Percentiles rank a stretch among this genome's conserved stretches.
These are phyloP conservation scores for Cydonia oblonga DNA, from an alignment of 331 rosid species.

Conservation along the genomic window DNA sequence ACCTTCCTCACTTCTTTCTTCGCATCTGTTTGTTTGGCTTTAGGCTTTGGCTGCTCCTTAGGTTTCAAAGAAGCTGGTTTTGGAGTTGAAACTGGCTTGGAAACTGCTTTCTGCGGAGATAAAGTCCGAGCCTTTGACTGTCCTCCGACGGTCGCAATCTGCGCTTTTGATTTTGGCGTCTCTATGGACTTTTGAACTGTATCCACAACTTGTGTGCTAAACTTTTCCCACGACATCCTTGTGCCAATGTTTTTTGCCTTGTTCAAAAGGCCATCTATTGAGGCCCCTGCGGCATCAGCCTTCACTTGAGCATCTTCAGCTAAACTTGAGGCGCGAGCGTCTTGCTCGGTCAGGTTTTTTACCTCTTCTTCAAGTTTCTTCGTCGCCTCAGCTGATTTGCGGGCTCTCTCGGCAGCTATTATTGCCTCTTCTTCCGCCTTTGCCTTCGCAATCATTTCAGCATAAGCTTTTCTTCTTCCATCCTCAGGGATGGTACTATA, in stretches of 20 bases:
- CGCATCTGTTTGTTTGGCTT: slow-evolving; percentile 21
- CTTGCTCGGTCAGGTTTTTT: slow-evolving; percentile 43
- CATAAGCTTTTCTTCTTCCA: slow-evolving; percentile 77
- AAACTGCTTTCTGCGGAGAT: slow-evolving; percentile 38
- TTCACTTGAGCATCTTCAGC: slow-evolving; percentile 52
- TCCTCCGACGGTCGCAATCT: slow-evolving; percentile 80
- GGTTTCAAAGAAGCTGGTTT: slow-evolving; percentile 14
- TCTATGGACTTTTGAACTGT: slow-evolving; percentile 37
- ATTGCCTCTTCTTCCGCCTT: slow-evolving; percentile 78
- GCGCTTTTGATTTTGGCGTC: slow-evolving; percentile 37
- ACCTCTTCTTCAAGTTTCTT: slow-evolving; percentile 55
- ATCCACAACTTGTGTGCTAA: slow-evolving; percentile 50
- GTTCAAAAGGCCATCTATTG: slow-evolving; percentile 43
- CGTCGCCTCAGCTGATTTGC: slow-evolving; percentile 39
- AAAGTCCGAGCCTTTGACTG: slow-evolving; percentile 74
- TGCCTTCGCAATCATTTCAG: slow-evolving; percentile 46
- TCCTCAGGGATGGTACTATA: slow-evolving; percentile 70
- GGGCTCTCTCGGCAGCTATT: slow-evolving; percentile 44
- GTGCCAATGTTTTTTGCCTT: slow-evolving; percentile 65
- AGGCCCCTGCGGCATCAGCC: slow-evolving; percentile 39
- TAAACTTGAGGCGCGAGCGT: slow-evolving; percentile 30
- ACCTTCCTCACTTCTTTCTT: slow-evolving; percentile 62
- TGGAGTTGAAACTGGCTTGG: slow-evolving; percentile 28
- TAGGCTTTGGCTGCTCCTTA: slow-evolving; percentile 30
- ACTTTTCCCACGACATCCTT: slow-evolving; percentile 62